A percentile compares a stretch with the other conserved stretches of the same genome.
Evolutionary conservation across 768 basidiomycete species (phyloP).

Genomic region (Cyclocybe cylindracea): DNA sequence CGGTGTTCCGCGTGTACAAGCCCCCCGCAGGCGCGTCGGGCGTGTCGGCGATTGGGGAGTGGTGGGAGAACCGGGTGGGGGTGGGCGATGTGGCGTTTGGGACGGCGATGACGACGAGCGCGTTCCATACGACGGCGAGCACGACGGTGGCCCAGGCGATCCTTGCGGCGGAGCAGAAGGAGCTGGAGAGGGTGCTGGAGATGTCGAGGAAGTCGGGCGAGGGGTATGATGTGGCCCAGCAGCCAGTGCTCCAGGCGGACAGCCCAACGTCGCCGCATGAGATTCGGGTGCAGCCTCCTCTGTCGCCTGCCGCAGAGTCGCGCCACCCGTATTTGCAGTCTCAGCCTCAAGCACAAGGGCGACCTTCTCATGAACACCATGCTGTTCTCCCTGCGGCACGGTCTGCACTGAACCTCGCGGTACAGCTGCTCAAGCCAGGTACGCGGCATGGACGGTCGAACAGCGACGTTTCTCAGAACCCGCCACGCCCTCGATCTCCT

Average conservation of each 20-base stretch:
- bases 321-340: background rate
- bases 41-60: constrained; percentile 57
- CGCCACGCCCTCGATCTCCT: constrained; percentile 19
- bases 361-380: constrained; percentile 16
- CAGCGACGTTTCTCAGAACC: constrained; percentile 34
- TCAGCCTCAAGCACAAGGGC: background rate
- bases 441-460: constrained; percentile 39
- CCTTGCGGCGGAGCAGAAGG: constrained; percentile 9
- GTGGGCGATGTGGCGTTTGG: constrained; percentile 55
- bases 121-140: constrained; percentile 5
- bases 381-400: constrained; percentile 25
- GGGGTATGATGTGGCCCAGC: constrained; percentile 3
- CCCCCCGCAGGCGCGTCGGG: constrained; percentile 43
- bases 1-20: constrained; percentile 79
- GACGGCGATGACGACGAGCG: constrained; percentile 19
- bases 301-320: constrained; percentile 6
- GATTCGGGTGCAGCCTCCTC: constrained; percentile 9
- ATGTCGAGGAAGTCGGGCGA: constrained; percentile 24
- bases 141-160: background rate
- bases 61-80: constrained; percentile 80
- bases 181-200: constrained; percentile 18
- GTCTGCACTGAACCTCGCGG: constrained; percentile 43
- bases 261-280: constrained; percentile 12
- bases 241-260: constrained; percentile 5
- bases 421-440: constrained; percentile 44